phyloP scores from a whole-genome alignment of 169 alveolate genomes.

The Amoebophrya sp. region DNA sequence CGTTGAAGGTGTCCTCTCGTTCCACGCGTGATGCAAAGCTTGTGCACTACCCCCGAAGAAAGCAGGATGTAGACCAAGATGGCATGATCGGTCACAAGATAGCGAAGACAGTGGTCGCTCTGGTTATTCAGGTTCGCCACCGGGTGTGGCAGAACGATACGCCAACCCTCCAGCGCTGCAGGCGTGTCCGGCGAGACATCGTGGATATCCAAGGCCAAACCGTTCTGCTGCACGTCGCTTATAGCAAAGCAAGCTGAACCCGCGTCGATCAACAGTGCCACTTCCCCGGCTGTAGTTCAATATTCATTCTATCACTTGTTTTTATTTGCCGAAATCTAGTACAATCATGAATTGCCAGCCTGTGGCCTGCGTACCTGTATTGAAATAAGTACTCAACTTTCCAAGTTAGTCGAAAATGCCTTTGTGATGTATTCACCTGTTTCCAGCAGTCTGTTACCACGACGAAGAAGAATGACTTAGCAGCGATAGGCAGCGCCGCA shows the following conservation, averaged over 20 bases:
- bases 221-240: neutral
- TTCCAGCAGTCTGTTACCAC: no score
- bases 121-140: neutral
- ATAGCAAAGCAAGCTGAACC: neutral
- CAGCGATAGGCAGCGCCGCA: no score
- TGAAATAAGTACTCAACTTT: no score
- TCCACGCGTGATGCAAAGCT: neutral
- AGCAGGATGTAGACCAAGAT: neutral
- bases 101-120: neutral
- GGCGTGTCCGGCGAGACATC: neutral
- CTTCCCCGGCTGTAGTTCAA: neutral
- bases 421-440: no score
- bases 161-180: neutral
- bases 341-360: no score
- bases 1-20: no score
- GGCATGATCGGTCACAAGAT: neutral
- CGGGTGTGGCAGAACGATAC: neutral
- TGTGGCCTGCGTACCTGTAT: no score
- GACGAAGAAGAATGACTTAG: no score
- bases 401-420: no score
- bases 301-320: neutral
- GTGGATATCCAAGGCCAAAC: neutral
- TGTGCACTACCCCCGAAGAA: neutral
- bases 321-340: no score
- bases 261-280: neutral